These are phyloP conservation scores for Colletotrichum orchidophilum DNA, from an alignment of 2,329 filamentous ascomycete genomes.

Conservation along the genomic window DNA sequence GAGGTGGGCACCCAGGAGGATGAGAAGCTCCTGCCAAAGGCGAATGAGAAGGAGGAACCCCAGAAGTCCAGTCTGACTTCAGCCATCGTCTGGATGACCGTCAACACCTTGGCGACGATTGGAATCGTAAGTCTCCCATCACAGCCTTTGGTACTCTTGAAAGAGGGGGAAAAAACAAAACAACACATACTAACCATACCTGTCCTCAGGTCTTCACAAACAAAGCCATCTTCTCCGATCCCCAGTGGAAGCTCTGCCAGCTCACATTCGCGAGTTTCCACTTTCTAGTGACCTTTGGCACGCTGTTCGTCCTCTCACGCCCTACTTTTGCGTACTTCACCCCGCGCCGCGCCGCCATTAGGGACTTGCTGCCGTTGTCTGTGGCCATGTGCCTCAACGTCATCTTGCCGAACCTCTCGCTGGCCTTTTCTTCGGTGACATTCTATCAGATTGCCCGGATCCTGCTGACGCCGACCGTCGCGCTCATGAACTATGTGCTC, in stretches of 20 bases:
- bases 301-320: constrained; percentile 69
- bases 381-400: constrained; percentile 75
- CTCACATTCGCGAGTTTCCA: constrained; percentile 75
- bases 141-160: neutral
- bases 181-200: constrained; percentile 24
- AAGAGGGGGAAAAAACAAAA: neutral
- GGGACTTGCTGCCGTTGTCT: constrained; percentile 70
- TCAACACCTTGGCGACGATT: constrained; percentile 71
- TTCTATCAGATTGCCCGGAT: constrained; percentile 78
- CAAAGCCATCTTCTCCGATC: constrained; percentile 74
- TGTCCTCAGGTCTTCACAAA: constrained; percentile 71
- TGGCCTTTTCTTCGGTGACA: constrained; percentile 73
- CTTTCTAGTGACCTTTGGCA: constrained; percentile 72
- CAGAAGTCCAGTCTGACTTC: constrained; percentile 47
- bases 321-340: constrained; percentile 67
- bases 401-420: constrained; percentile 73
- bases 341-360: constrained; percentile 63
- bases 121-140: constrained; percentile 61
- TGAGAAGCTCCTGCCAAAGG: constrained; percentile 50
- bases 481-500: constrained; percentile 70
- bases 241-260: constrained; percentile 68
- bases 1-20: constrained; percentile 52
- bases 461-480: constrained; percentile 72
- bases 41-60: constrained; percentile 45
- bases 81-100: constrained; percentile 63